Base-by-base conservation (phyloP, 257 asterid species). In the Solanum raphanifolium region DNA sequence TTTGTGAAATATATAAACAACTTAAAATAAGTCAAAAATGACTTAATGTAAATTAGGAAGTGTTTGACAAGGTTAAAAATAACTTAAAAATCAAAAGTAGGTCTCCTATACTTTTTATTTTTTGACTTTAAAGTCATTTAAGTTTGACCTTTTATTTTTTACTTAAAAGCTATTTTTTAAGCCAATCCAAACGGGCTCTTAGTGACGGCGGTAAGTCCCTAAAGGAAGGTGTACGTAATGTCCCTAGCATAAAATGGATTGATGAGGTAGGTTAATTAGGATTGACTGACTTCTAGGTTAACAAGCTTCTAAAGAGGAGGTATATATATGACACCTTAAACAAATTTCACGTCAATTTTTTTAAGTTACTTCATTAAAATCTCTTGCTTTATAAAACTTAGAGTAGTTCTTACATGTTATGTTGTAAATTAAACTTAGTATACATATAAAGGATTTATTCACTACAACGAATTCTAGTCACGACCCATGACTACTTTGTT, bases 101-200 rank as follows among this genome's bases (percentile, higher is more conserved):
- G n/a, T 20, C 1, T 18, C n/a, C 55, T 0, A 0, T 18, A 55
- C n/a, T 16, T 52, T 52, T 55, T 55, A 18, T 52, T 18, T 52
- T 55, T 55, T 52, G 10, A 55, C 65, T 55, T 55, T 0, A 55
- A 55, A 55, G n/a, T 18, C 65, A 18, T 18, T 55, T 6, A 55
- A 55, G 65, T 55, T 55, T 18, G 10, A 6, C 2, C 9, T 55
- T 52, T 55, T 52, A 6, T 18, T 55, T 52, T 55, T 55, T 0
- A 55, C n/a, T 55, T 55, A 55, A 55, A 55, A 55, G 1, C 1
- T 55, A 55, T 1, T 55, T 52, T 15, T 55, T 55, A 55, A 0
- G 10, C 0, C 65, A 55, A 55, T 6, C n/a, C 65, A 55, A 55
- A 55, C 2, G 11, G 5, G 2, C 11, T 21, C 27, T 21, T 21